Evolutionary conservation across 2,329 filamentous ascomycete species (phyloP).

Genomic region (Microcera coccophila): DNA sequence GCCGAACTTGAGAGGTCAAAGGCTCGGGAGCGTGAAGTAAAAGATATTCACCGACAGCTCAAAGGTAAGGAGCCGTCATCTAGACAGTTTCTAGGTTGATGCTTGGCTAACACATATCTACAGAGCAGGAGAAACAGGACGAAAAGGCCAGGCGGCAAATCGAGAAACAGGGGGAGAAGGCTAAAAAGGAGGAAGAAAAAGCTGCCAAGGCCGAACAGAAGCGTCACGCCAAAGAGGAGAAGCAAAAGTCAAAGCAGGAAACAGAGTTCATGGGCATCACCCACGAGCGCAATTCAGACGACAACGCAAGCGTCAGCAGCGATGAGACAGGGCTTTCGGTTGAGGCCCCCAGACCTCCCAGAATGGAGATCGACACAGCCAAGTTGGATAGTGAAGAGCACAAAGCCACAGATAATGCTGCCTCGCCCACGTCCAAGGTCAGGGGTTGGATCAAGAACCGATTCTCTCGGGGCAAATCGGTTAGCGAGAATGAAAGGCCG

Average conservation of each 20-base stretch:
- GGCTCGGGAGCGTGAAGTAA: conserved; percentile 49
- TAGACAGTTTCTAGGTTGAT: background rate
- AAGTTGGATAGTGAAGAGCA: conserved; percentile 14
- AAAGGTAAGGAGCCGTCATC: conserved; percentile 49
- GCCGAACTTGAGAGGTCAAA: conserved; percentile 48
- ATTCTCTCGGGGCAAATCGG: conserved; percentile 43
- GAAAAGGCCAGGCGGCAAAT: conserved; percentile 23
- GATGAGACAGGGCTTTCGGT: conserved; percentile 1
- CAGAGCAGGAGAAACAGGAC: conserved; percentile 46
- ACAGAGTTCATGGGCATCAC: conserved; percentile 1
- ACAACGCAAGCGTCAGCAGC: conserved; percentile 11
- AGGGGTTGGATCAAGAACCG: conserved; percentile 55
- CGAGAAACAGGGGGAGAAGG: conserved; percentile 30
- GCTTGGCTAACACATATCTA: background rate
- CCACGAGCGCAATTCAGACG: conserved; percentile 6
- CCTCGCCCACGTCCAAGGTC: conserved; percentile 40
- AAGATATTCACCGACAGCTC: conserved; percentile 50
- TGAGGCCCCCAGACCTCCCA: background rate
- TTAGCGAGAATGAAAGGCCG: conserved; percentile 37
- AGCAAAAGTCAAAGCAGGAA: conserved; percentile 40
- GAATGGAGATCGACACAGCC: conserved; percentile 16
- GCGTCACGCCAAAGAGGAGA: conserved; percentile 47
- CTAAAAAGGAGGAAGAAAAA: conserved; percentile 51
- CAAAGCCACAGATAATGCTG: conserved; percentile 19
- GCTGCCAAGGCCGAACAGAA: conserved; percentile 52